phyloP scores from a whole-genome alignment of 768 basidiomycete species.

The Suillus spraguei region DNA sequence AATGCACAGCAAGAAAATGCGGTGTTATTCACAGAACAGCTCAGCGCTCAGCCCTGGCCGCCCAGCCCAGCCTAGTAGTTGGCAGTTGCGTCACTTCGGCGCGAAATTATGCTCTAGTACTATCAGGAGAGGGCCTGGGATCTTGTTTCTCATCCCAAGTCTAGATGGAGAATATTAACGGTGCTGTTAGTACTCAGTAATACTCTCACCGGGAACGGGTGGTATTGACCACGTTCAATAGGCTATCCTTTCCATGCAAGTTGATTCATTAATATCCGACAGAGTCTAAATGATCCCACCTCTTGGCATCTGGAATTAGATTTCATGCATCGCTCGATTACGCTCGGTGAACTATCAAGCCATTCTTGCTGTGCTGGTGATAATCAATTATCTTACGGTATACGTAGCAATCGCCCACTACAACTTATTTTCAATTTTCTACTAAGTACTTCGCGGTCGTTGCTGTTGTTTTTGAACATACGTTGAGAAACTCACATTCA shows the following conservation, averaged over 20 bases:
- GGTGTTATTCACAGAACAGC: not conserved
- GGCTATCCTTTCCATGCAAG: not conserved
- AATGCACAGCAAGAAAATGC: not conserved
- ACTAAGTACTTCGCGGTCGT: not conserved
- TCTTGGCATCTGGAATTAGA: not conserved
- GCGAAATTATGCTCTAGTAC: not conserved
- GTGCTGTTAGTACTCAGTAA: not conserved
- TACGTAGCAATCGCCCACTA: not conserved
- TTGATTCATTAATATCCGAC: conserved; percentile 5
- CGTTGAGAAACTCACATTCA: not conserved
- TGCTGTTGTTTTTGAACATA: not conserved
- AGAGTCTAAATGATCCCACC: conserved; percentile 4
- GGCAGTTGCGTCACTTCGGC: not conserved
- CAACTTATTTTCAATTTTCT: not conserved
- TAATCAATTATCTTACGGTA: not conserved
- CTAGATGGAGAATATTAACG: not conserved
- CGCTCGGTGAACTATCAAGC: not conserved
- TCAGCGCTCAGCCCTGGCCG: not conserved
- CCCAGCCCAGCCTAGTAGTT: not conserved
- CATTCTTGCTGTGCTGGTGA: not conserved
- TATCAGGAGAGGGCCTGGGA: not conserved
- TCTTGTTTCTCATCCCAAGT: too few relatives aligned
- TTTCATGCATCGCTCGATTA: not conserved
- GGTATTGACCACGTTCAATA: not conserved
- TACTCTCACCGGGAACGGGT: not conserved